phyloP scores from a whole-genome alignment of 1,284 basidiomycete genomes.

The Pascua guehoae region DNA sequence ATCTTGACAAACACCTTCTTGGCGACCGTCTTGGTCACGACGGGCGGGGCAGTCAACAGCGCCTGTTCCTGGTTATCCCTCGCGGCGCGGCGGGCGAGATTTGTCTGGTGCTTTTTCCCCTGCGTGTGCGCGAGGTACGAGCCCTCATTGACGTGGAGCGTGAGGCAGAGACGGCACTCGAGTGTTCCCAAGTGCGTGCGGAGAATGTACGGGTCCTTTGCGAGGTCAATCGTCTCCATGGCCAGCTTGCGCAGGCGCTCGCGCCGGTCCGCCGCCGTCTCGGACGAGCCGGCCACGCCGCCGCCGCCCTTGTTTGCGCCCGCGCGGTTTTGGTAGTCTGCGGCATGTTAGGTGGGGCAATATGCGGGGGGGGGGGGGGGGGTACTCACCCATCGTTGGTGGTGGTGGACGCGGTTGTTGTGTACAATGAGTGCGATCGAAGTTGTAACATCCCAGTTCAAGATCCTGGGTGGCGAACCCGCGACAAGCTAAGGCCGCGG shows the following conservation, averaged over 20 bases:
- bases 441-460: not conserved
- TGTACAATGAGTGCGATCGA: not conserved
- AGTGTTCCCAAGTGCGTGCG: constrained; percentile 92
- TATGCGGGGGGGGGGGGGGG: too few species aligned
- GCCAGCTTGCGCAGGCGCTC: constrained; percentile 94
- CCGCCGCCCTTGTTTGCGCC: constrained; percentile 94
- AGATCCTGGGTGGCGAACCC: constrained; percentile 6
- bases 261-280: constrained; percentile 90
- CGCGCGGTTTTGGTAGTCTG: constrained; percentile 67
- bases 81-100: constrained; percentile 91
- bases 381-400: constrained; percentile 17
- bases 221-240: constrained; percentile 91
- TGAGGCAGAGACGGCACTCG: constrained; percentile 96
- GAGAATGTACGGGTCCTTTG: constrained; percentile 98
- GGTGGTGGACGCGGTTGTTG: not conserved
- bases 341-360: not conserved
- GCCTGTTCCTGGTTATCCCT: constrained; percentile 85
- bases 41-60: constrained; percentile 74
- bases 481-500: not conserved
- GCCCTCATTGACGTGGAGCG: constrained; percentile 97
- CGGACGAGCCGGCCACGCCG: constrained; percentile 64
- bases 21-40: constrained; percentile 58
- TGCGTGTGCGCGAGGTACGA: constrained; percentile 99
- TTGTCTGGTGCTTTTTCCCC: constrained; percentile 99
- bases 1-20: constrained; percentile 97